Evolutionary conservation across 2,329 filamentous ascomycete species (phyloP).

Genomic region (Ascosphaera aggregata): DNA sequence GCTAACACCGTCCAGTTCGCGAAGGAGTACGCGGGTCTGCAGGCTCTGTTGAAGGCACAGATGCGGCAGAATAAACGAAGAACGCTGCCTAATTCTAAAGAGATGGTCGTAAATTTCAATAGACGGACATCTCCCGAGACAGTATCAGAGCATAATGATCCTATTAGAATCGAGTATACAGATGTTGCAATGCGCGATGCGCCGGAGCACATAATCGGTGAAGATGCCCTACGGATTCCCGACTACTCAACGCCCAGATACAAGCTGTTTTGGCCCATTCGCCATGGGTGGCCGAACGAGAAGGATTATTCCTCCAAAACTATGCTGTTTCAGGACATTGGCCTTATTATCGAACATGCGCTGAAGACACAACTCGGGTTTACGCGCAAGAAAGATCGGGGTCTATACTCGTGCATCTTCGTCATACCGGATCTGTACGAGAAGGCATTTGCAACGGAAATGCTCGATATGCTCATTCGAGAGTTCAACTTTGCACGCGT

Average conservation of each 20-base stretch:
- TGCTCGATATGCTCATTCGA: slow-evolving; percentile 64
- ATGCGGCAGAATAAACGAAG: slow-evolving; percentile 90
- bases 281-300: slow-evolving; percentile 72
- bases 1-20: slow-evolving; percentile 23
- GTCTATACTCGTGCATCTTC: slow-evolving; percentile 87
- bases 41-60: slow-evolving; percentile 61
- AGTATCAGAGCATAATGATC: slow-evolving; percentile 88
- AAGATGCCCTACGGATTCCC: slow-evolving; percentile 62
- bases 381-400: slow-evolving; percentile 55
- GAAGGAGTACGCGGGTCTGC: slow-evolving; percentile 54
- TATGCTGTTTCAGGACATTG: slow-evolving; percentile 66
- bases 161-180: slow-evolving; percentile 86
- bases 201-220: slow-evolving; percentile 59
- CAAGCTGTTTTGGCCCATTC: slow-evolving; percentile 80
- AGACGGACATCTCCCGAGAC: slow-evolving; percentile 58
- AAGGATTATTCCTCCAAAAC: slow-evolving; percentile 62
- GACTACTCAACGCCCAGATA: slow-evolving; percentile 78
- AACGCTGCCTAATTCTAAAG: slow-evolving; percentile 91
- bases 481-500: slow-evolving; percentile 78
- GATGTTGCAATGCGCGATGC: slow-evolving; percentile 43
- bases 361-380: slow-evolving; percentile 68
- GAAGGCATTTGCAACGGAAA: slow-evolving; percentile 67
- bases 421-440: slow-evolving; percentile 95
- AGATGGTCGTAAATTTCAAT: slow-evolving; percentile 88
- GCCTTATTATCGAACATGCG: slow-evolving; percentile 64